These are phyloP conservation scores for Claviceps sp. DNA, from an alignment of 2,329 filamentous ascomycete genomes.

Conservation along the genomic window DNA sequence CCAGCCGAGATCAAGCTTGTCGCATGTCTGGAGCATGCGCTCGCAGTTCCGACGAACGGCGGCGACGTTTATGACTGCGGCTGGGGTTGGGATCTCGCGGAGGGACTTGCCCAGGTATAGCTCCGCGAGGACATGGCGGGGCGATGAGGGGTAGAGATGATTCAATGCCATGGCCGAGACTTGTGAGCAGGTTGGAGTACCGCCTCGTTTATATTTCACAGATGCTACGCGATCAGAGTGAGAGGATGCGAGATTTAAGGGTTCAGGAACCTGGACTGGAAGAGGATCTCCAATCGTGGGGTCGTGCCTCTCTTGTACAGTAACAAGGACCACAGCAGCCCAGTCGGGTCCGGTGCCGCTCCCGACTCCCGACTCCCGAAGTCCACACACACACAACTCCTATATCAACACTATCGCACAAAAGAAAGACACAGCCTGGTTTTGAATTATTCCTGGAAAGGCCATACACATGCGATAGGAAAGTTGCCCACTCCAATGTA, in stretches of 20 bases:
- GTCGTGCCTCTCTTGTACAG: not conserved
- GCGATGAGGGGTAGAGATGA: slow-evolving; percentile 12
- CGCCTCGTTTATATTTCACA: not conserved
- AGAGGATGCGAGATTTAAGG: too few relatives aligned
- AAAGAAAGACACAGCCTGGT: too few relatives aligned
- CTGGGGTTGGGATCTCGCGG: slow-evolving; percentile 48
- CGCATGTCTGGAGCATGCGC: slow-evolving; percentile 54
- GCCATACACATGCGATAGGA: too few relatives aligned
- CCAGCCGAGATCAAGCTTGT: slow-evolving; percentile 49
- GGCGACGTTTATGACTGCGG: slow-evolving; percentile 53
- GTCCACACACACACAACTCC: too few relatives aligned
- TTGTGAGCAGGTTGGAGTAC: not conserved
- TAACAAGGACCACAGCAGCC: not conserved
- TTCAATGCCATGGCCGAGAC: slow-evolving; percentile 9
- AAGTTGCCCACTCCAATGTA: too few relatives aligned
- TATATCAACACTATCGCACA: too few relatives aligned
- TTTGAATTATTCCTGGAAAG: too few relatives aligned
- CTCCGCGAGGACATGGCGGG: slow-evolving; percentile 11
- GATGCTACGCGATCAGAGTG: too few relatives aligned
- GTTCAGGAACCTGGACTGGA: too few relatives aligned
- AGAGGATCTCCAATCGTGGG: not conserved
- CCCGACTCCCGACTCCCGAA: not conserved
- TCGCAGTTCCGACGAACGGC: slow-evolving; percentile 55
- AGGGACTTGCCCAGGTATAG: slow-evolving; percentile 43
- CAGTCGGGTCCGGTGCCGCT: not conserved